Conservation (phyloP, 2,329 filamentous ascomycete species). For the Colletotrichum phormii region DNA sequence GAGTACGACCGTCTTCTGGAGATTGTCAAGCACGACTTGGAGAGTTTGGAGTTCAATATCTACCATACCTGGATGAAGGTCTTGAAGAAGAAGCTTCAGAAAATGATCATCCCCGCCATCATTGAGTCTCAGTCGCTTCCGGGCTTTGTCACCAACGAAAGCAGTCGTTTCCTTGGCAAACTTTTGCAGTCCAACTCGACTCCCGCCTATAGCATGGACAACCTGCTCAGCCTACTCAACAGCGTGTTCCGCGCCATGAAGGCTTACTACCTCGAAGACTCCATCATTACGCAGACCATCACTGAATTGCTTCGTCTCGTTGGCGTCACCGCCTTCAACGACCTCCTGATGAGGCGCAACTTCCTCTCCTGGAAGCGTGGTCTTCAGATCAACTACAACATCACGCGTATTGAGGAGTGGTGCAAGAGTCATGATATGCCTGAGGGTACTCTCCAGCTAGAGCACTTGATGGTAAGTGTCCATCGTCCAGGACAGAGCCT, state of each 20-base stretch:
- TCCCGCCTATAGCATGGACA: constrained; percentile 99
- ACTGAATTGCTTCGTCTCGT: constrained; percentile 94
- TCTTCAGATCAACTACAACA: constrained; percentile 99
- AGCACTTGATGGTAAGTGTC: constrained; percentile 88
- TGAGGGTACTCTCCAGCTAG: constrained; percentile 94
- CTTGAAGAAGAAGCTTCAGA: constrained; percentile 97
- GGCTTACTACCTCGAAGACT: constrained; percentile 95
- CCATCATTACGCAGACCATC: constrained; percentile 94
- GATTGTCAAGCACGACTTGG: constrained; percentile 98
- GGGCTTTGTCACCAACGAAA: constrained; percentile 98
- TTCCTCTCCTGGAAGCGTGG: constrained; percentile 99
- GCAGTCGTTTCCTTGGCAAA: constrained; percentile 97
- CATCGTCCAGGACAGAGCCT: neutral
- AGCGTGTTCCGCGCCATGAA: constrained; percentile 99
- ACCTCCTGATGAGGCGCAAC: constrained; percentile 95
- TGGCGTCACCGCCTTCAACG: constrained; percentile 98
- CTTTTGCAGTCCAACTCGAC: constrained; percentile 89
- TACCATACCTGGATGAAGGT: constrained; percentile 99
- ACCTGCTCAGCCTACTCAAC: constrained; percentile 93
- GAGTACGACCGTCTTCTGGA: constrained; percentile 97
- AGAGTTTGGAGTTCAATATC: constrained; percentile 99
- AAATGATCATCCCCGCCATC: constrained; percentile 99
- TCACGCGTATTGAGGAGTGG: constrained; percentile 99
- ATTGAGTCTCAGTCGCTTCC: constrained; percentile 98
- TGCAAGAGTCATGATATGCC: constrained; percentile 99